Evolutionary conservation across 2,329 filamentous ascomycete genomes (phyloP).

Genomic region (Arachnomyces sp.): DNA sequence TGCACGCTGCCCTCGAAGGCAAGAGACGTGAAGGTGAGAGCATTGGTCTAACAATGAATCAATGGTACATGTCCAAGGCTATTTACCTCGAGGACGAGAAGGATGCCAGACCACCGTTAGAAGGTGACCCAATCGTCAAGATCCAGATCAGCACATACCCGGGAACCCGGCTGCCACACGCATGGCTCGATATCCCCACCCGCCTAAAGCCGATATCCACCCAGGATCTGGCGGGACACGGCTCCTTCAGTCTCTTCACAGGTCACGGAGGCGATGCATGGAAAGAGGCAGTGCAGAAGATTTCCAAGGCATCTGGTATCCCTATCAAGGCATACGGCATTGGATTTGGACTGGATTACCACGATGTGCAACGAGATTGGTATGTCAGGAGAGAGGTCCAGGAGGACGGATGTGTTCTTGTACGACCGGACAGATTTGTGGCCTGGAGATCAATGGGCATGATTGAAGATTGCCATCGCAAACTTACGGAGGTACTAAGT

Average conservation of each 20-base stretch:
- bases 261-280: slow-evolving; percentile 52
- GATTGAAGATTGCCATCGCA: no score
- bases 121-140: slow-evolving; percentile 35
- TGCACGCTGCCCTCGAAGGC: slow-evolving; percentile 37
- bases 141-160: slow-evolving; percentile 49
- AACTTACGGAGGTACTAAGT: no score
- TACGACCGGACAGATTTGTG: slow-evolving; percentile 53
- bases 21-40: slow-evolving; percentile 47
- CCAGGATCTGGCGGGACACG: slow-evolving; percentile 53
- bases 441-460: no score
- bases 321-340: slow-evolving; percentile 46
- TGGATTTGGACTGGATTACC: slow-evolving; percentile 52
- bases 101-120: slow-evolving; percentile 10
- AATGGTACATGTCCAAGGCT: slow-evolving; percentile 43
- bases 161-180: slow-evolving; percentile 54
- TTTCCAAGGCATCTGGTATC: slow-evolving; percentile 36
- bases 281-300: slow-evolving; percentile 42
- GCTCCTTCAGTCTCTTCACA: slow-evolving; percentile 44
- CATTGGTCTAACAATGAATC: slow-evolving; percentile 54
- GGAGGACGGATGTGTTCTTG: slow-evolving; percentile 52
- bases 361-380: slow-evolving; percentile 59
- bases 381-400: slow-evolving; percentile 44
- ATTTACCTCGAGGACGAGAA: slow-evolving; percentile 41
- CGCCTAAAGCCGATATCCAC: slow-evolving; percentile 46
- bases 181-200: slow-evolving; percentile 50